phyloP scores from a whole-genome alignment of 2,329 filamentous ascomycete genomes.

The Aspergillus sergii region DNA sequence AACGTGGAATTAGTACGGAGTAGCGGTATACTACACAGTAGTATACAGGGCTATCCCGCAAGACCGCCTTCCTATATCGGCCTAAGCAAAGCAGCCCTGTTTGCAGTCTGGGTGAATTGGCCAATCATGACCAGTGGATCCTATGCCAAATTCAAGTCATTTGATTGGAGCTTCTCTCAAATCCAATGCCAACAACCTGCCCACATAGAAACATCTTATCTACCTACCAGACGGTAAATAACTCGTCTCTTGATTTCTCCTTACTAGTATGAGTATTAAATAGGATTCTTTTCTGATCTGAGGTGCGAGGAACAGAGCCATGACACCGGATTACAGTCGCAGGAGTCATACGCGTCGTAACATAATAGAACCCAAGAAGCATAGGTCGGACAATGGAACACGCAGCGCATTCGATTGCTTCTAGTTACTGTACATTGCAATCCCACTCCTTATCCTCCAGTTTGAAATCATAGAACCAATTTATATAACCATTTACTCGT shows the following conservation, averaged over 20 bases:
- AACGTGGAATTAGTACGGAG: background rate
- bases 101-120: background rate
- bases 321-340: background rate
- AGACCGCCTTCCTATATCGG: background rate
- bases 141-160: background rate
- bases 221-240: too few species aligned
- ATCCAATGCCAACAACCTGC: background rate
- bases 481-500: slow-evolving; percentile 35
- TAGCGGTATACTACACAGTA: background rate
- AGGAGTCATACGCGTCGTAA: background rate
- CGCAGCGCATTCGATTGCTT: slow-evolving; percentile 34
- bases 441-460: slow-evolving; percentile 20
- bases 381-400: background rate
- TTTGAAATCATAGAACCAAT: background rate
- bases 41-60: background rate
- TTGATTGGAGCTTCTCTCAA: background rate
- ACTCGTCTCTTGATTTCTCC: background rate
- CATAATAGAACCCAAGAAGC: background rate
- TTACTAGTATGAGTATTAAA: background rate
- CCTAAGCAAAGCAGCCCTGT: background rate
- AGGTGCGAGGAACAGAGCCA: background rate
- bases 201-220: background rate
- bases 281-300: background rate
- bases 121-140: background rate
- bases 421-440: slow-evolving; percentile 48